Percentiles rank a stretch among this genome's conserved stretches.
Conservation (phyloP, 2,329 filamentous ascomycete species). For the Sordariomycetes sp. region DNA sequence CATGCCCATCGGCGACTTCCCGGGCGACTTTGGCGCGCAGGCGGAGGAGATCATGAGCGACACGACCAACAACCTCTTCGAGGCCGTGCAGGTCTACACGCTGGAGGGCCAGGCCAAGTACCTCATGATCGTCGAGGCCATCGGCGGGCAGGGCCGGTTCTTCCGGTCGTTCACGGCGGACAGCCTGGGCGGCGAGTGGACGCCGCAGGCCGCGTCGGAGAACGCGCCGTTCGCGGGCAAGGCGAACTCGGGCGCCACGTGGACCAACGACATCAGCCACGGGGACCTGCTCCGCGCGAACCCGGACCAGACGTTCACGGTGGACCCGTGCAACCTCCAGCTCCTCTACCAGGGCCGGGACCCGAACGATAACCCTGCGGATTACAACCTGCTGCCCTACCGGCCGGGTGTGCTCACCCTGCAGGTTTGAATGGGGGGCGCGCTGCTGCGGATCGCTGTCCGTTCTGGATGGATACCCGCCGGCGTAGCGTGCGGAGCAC, state of each 20-base stretch:
- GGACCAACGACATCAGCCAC: constrained; percentile 59
- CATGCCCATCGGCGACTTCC: constrained; percentile 54
- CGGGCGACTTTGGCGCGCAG: constrained; percentile 43
- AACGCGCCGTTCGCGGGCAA: constrained; percentile 54
- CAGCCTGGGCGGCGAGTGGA: constrained; percentile 43
- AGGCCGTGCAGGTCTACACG: constrained; percentile 57
- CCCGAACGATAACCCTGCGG: constrained; percentile 24
- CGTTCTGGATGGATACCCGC: too few relatives aligned
- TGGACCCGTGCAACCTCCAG: constrained; percentile 55
- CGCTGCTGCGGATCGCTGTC: too few relatives aligned
- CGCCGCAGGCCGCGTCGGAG: constrained; percentile 43
- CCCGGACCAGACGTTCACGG: constrained; percentile 41
- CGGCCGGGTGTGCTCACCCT: constrained; percentile 41
- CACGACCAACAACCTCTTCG: constrained; percentile 46
- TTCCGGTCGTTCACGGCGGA: constrained; percentile 60
- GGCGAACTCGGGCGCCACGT: constrained; percentile 53
- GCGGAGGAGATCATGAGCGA: constrained; percentile 41
- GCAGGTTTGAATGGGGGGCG: background rate
- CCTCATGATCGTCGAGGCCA: constrained; percentile 58
- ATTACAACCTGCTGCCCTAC: constrained; percentile 45
- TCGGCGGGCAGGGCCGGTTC: constrained; percentile 46
- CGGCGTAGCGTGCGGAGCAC: too few relatives aligned
- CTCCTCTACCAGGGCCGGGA: constrained; percentile 51
- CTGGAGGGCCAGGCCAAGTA: constrained; percentile 43
- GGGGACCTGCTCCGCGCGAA: constrained; percentile 44